These are phyloP conservation scores for Penicillium sp. DNA, from an alignment of 2,329 filamentous ascomycete genomes.

Conservation along the genomic window DNA sequence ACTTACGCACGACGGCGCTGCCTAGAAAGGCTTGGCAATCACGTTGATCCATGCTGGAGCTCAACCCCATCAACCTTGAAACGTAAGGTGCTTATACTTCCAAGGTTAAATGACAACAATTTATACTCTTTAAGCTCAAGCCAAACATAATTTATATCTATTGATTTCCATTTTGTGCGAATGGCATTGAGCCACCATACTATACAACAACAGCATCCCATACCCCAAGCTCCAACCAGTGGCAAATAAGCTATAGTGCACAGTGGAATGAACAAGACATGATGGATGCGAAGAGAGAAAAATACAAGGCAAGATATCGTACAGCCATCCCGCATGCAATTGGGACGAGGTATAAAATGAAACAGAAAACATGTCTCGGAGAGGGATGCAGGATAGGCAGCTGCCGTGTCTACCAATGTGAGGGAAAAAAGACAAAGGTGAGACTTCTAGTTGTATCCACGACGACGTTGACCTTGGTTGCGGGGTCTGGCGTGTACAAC, in stretches of 20 bases:
- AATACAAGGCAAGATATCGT: slow-evolving; percentile 19
- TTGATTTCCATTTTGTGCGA: slow-evolving; percentile 17
- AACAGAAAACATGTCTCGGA: slow-evolving; percentile 8
- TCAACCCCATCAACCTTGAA: neutral
- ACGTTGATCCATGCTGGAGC: neutral
- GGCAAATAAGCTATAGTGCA: slow-evolving; percentile 9
- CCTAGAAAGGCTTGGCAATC: slow-evolving; percentile 22
- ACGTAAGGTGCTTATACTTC: neutral
- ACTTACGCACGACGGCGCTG: slow-evolving; percentile 20
- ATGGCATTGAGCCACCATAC: slow-evolving; percentile 18
- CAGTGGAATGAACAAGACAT: slow-evolving; percentile 10
- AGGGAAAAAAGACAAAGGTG: neutral
- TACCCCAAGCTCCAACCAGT: slow-evolving; percentile 16
- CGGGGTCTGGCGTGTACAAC: slow-evolving; percentile 80
- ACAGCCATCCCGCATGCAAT: slow-evolving; percentile 17
- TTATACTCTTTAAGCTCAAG: neutral
- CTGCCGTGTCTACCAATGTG: slow-evolving; percentile 3
- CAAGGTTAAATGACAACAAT: no score
- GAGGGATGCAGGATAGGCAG: slow-evolving; percentile 3
- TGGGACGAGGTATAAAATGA: slow-evolving; percentile 21
- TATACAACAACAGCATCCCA: slow-evolving; percentile 18
- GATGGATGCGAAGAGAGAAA: slow-evolving; percentile 11
- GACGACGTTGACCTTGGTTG: slow-evolving; percentile 85
- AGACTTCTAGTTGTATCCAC: slow-evolving; percentile 57
- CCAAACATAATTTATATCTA: slow-evolving; percentile 2